These are phyloP conservation scores for Rhodotorula diobovata DNA, from an alignment of 768 basidiomycete species.

Conservation along the genomic window DNA sequence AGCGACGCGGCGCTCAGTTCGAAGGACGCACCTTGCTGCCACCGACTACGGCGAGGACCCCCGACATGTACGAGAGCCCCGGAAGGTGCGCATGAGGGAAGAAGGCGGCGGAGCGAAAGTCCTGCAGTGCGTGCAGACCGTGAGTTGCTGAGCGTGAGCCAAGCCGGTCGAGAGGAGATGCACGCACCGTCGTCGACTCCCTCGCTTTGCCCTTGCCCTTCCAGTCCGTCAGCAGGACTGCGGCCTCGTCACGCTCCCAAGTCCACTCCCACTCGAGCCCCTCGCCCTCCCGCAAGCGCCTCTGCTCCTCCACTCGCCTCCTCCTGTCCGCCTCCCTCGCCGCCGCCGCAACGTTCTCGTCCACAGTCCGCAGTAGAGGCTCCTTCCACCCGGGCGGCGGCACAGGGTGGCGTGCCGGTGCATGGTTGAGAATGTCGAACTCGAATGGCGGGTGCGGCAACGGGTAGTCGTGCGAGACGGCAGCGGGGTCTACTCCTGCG, in stretches of 20 bases:
- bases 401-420: constrained; percentile 1
- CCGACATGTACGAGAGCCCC: constrained; percentile 2
- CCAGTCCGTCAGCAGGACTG: too few species aligned
- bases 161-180: background rate
- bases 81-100: constrained; percentile 12
- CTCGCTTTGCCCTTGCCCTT: background rate
- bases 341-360: background rate
- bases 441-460: background rate
- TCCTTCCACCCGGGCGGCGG: background rate
- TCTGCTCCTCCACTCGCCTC: background rate
- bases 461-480: background rate
- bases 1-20: accelerated
- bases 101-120: background rate
- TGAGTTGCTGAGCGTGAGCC: too few species aligned
- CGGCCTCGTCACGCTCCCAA: background rate
- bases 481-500: background rate
- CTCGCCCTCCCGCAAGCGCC: background rate
- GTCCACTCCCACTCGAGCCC: constrained; percentile 6
- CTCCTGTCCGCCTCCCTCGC: background rate
- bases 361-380: background rate
- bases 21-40: background rate
- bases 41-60: constrained; percentile 8
- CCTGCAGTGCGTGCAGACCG: background rate
- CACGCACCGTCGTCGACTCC: background rate
- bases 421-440: constrained; percentile 19